These are phyloP conservation scores for Yarrowia sp. DNA, from an alignment of 805 yeast species.

Conservation along the genomic window DNA sequence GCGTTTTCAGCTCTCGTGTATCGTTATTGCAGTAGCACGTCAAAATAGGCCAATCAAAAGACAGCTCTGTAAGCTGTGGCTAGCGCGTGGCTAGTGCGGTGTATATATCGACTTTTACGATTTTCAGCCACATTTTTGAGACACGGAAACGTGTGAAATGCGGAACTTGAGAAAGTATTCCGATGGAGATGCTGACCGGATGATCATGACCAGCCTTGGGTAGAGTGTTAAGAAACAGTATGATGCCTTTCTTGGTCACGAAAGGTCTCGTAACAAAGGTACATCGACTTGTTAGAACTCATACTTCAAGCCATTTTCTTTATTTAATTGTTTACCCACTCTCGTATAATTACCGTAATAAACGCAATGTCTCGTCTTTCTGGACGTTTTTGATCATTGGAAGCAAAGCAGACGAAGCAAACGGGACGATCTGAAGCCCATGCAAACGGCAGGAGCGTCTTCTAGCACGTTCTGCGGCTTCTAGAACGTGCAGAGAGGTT, in stretches of 20 bases:
- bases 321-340: no score
- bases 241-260: no score
- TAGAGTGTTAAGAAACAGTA: no score
- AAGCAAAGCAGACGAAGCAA: background rate
- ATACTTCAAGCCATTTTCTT: no score
- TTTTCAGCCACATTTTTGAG: background rate
- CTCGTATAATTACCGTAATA: no score
- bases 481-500: constrained; percentile 1
- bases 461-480: constrained; percentile 5
- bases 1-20: background rate
- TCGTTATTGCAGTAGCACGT: background rate
- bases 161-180: background rate
- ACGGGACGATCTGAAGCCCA: no score
- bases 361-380: no score
- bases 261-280: no score
- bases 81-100: constrained; percentile 4
- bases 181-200: no score
- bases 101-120: background rate
- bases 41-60: background rate
- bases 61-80: background rate
- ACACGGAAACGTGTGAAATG: no score
- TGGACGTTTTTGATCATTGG: background rate
- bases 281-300: no score
- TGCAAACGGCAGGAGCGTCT: background rate
- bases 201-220: no score